phyloP scores from a whole-genome alignment of 1,284 basidiomycete genomes.

The Inonotus hispidus region DNA sequence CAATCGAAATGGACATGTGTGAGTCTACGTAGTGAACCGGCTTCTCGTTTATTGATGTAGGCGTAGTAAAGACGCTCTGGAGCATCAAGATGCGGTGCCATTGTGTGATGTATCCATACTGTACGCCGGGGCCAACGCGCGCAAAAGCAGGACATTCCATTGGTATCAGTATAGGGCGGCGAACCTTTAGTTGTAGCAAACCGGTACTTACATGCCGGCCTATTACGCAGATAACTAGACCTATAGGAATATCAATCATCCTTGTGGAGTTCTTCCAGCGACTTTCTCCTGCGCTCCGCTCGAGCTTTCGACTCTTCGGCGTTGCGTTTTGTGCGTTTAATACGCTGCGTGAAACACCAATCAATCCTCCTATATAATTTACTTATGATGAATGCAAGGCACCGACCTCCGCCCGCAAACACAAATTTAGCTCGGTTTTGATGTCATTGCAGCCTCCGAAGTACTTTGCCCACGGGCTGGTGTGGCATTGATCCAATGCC shows the following conservation, averaged over 20 bases:
- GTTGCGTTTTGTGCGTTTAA: conserved; percentile 65
- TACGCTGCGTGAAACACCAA: conserved; percentile 40
- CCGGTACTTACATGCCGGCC: background rate
- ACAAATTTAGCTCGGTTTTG: conserved; percentile 68
- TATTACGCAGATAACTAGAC: background rate
- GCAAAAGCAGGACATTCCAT: background rate
- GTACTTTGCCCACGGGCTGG: conserved; percentile 52
- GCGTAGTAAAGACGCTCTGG: background rate
- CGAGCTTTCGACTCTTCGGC: conserved; percentile 60
- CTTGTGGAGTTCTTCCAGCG: conserved; percentile 55
- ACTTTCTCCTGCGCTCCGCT: conserved; percentile 50
- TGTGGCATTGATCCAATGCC: conserved; percentile 65
- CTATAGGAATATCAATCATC: conserved; percentile 29
- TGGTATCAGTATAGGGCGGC: background rate
- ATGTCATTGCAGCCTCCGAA: conserved; percentile 69
- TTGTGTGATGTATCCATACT: background rate
- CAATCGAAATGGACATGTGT: background rate
- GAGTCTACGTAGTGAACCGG: background rate
- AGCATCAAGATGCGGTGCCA: conserved; percentile 2
- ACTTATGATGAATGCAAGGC: background rate
- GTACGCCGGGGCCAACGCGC: background rate
- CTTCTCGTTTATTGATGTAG: background rate
- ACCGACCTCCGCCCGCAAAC: conserved; percentile 71
- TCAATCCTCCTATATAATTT: background rate
- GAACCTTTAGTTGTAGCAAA: background rate